A percentile compares a stretch with the other conserved stretches of the same genome.
phyloP scores from a whole-genome alignment of 352 stramenopile genomes.

The Halophytophthora polymorphica region DNA sequence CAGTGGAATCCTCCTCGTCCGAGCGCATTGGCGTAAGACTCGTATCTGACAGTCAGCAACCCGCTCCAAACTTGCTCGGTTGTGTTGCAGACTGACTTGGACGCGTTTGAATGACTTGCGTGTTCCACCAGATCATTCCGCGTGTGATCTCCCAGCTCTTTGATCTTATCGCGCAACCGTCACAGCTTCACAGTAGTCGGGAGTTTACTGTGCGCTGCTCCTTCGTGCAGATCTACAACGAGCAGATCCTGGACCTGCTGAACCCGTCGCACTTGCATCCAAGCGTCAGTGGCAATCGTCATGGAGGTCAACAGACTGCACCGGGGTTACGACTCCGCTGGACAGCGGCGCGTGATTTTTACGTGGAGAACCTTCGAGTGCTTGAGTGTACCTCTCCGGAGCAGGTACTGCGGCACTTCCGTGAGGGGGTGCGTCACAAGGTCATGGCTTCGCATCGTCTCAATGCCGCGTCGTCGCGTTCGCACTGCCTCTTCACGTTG shows the following conservation, averaged over 20 bases:
- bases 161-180: slow-evolving; percentile 35
- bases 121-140: slow-evolving; percentile 35
- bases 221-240: slow-evolving; percentile 88
- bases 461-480: slow-evolving; percentile 62
- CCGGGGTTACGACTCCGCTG: slow-evolving; percentile 40
- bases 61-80: no score
- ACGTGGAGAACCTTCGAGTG: slow-evolving; percentile 52
- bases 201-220: slow-evolving; percentile 49
- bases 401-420: slow-evolving; percentile 46
- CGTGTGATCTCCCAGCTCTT: slow-evolving; percentile 28
- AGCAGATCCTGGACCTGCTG: slow-evolving; percentile 78
- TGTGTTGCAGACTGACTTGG: no score
- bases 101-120: not conserved
- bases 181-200: slow-evolving; percentile 43
- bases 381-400: slow-evolving; percentile 39
- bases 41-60: no score
- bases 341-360: slow-evolving; percentile 50
- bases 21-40: slow-evolving; percentile 34
- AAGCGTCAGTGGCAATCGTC: not conserved
- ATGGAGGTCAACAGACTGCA: not conserved
- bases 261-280: slow-evolving; percentile 37
- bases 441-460: slow-evolving; percentile 67
- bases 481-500: slow-evolving; percentile 73
- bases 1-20: slow-evolving; percentile 11
- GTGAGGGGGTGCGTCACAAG: slow-evolving; percentile 57